Percentiles rank a stretch among this genome's conserved stretches.
These are phyloP conservation scores for Xylariaceae sp. DNA, from an alignment of 2,329 filamentous ascomycete species.

Conservation along the genomic window DNA sequence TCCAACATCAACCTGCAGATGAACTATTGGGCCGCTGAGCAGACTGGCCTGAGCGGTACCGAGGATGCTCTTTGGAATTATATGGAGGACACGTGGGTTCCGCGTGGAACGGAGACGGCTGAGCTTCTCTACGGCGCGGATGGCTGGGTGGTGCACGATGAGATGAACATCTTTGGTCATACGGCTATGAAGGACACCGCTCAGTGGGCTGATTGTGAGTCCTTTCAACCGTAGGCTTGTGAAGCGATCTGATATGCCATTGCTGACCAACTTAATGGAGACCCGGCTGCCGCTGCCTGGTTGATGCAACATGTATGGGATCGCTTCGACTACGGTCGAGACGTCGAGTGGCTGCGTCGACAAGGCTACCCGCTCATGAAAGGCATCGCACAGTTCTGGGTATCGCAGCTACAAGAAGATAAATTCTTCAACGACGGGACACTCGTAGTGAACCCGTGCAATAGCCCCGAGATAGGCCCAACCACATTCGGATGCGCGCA, in stretches of 20 bases:
- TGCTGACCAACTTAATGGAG: constrained; percentile 5
- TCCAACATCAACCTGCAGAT: constrained; percentile 57
- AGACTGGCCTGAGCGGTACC: constrained; percentile 44
- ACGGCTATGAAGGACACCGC: constrained; percentile 37
- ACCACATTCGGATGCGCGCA: constrained; percentile 50
- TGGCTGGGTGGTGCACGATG: constrained; percentile 53
- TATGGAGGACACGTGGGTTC: constrained; percentile 49
- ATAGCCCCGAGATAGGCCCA: constrained; percentile 51
- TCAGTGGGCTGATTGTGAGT: constrained; percentile 30
- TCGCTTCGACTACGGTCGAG: constrained; percentile 48
- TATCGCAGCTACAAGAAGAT: constrained; percentile 48
- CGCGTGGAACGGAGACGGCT: constrained; percentile 48
- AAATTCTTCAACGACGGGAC: constrained; percentile 44
- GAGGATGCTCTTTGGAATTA: constrained; percentile 46
- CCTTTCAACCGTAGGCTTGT: too few relatives aligned
- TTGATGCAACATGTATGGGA: constrained; percentile 57
- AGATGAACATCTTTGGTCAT: constrained; percentile 55
- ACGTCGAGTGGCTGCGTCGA: constrained; percentile 41
- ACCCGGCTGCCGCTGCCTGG: constrained; percentile 49
- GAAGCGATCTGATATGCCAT: background rate
- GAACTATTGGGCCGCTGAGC: constrained; percentile 54
- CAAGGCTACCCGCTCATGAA: constrained; percentile 50
- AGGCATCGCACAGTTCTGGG: constrained; percentile 50
- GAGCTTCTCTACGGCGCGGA: constrained; percentile 46
- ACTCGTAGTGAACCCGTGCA: constrained; percentile 53